phyloP scores from a whole-genome alignment of 768 basidiomycete genomes.

The Porpolomopsis calyptriformis region DNA sequence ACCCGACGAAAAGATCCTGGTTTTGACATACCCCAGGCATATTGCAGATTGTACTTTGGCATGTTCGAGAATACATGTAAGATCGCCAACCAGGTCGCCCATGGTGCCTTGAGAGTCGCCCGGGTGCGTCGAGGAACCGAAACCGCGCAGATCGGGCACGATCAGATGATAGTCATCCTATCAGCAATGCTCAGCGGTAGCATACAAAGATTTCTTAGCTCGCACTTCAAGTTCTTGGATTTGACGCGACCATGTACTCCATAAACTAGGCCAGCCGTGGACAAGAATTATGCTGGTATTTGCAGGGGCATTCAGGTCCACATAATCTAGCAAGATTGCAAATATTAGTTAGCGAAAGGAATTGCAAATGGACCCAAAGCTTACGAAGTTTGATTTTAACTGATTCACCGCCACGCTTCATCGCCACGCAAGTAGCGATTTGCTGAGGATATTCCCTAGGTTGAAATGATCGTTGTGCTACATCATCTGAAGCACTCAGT shows the following conservation, averaged over 20 bases:
- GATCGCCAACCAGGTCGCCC: conserved; percentile 50
- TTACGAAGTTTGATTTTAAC: conserved; percentile 38
- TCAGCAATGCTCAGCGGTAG: neutral
- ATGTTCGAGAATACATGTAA: conserved; percentile 50
- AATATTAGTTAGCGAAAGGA: neutral
- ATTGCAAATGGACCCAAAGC: conserved; percentile 9
- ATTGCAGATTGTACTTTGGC: conserved; percentile 38
- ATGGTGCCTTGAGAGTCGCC: conserved; percentile 49
- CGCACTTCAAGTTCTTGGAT: conserved; percentile 54
- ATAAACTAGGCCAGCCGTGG: conserved; percentile 72
- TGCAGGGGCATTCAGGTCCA: conserved; percentile 48
- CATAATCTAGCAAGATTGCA: conserved; percentile 36
- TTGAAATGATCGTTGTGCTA: conserved; percentile 28
- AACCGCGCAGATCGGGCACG: conserved; percentile 57
- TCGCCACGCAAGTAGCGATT: conserved; percentile 30
- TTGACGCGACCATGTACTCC: conserved; percentile 67
- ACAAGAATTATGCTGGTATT: conserved; percentile 51
- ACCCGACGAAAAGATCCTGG: neutral
- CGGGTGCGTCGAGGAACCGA: conserved; percentile 57
- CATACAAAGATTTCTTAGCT: neutral
- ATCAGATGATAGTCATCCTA: conserved; percentile 54
- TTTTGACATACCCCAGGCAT: conserved; percentile 47
- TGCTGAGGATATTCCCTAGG: conserved; percentile 27
- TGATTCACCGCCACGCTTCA: conserved; percentile 26
- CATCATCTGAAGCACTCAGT: neutral